Percentiles rank a stretch among this genome's conserved stretches.
These are phyloP conservation scores for Begonia fuchsioides DNA, from an alignment of 306 rosid species.

Conservation along the genomic window DNA sequence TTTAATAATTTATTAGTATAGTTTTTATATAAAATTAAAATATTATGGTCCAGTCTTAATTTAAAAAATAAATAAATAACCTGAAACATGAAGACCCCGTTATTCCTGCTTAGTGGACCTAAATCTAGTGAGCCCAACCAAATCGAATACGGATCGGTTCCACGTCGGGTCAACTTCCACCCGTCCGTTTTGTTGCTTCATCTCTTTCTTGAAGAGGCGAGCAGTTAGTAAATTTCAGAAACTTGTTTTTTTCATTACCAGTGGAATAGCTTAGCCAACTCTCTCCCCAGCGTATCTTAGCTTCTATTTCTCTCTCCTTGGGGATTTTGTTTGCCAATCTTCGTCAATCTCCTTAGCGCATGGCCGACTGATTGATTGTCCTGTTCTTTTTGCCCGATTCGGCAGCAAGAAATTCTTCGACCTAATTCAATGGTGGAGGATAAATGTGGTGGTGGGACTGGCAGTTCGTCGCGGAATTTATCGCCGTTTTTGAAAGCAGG, in stretches of 20 bases:
- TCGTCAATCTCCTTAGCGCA: constrained; percentile 23
- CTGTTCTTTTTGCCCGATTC: constrained; percentile 14
- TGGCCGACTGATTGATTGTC: constrained; percentile 9
- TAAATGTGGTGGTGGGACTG: constrained; percentile 15
- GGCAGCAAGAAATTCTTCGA: background rate
- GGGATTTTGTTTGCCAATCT: constrained; percentile 8
- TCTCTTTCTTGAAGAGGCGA: no score
- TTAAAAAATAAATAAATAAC: no score
- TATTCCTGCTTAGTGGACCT: no score
- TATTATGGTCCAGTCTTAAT: no score
- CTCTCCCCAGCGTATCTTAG: constrained; percentile 30
- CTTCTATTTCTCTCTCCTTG: constrained; percentile 7
- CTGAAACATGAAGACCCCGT: no score
- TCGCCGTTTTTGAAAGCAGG: constrained; percentile 61
- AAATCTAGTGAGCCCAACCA: no score
- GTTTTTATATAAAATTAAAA: no score
- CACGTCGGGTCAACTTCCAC: no score
- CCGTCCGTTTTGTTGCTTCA: no score
- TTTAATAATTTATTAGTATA: no score
- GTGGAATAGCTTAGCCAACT: background rate
- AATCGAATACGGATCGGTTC: no score
- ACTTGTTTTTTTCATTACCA: constrained; percentile 16
- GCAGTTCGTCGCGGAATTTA: constrained; percentile 32
- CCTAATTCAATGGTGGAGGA: constrained; percentile 41
- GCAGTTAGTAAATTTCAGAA: background rate